Conservation (phyloP, 306 rosid species). For the Dicorynia guianensis region DNA sequence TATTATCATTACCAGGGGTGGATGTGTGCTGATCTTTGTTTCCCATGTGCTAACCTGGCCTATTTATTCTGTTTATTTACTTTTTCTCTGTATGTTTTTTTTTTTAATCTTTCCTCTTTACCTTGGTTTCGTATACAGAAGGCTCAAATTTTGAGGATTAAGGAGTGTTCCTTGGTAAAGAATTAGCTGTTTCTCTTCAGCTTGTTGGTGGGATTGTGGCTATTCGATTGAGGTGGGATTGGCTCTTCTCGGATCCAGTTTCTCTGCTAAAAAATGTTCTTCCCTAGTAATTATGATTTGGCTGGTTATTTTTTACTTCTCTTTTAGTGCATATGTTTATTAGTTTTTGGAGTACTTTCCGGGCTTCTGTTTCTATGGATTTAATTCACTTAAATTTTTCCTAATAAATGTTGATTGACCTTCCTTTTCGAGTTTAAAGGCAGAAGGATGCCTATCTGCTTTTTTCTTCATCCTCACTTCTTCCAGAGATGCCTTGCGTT, state of each 20-base stretch:
- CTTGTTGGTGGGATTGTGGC: slow-evolving; percentile 42
- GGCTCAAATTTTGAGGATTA: slow-evolving; percentile 52
- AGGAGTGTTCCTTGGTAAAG: slow-evolving; percentile 34
- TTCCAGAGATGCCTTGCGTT: not conserved
- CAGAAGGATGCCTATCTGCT: slow-evolving; percentile 36
- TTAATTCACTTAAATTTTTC: slow-evolving; percentile 38
- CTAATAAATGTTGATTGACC: slow-evolving; percentile 37
- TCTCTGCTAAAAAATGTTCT: slow-evolving; percentile 50
- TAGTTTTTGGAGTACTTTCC: slow-evolving; percentile 36
- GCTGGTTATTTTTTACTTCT: slow-evolving; percentile 23
- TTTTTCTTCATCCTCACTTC: slow-evolving; percentile 45
- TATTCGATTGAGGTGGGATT: slow-evolving; percentile 37
- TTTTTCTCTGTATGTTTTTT: slow-evolving; percentile 40
- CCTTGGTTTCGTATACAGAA: slow-evolving; percentile 30
- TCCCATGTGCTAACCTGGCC: slow-evolving; percentile 69
- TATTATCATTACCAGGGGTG: slow-evolving; percentile 54
- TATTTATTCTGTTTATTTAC: slow-evolving; percentile 14
- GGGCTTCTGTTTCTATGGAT: slow-evolving; percentile 42
- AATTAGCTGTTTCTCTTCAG: slow-evolving; percentile 49
- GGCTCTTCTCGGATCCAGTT: slow-evolving; percentile 68
- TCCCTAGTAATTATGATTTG: not conserved
- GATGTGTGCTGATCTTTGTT: slow-evolving; percentile 45
- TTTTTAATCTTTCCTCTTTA: slow-evolving; percentile 8
- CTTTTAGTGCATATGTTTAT: slow-evolving; percentile 35
- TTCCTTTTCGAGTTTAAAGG: slow-evolving; percentile 40